These are phyloP conservation scores for Plasmodium reichenowi DNA, from an alignment of 169 alveolate species.

Conservation along the genomic window DNA sequence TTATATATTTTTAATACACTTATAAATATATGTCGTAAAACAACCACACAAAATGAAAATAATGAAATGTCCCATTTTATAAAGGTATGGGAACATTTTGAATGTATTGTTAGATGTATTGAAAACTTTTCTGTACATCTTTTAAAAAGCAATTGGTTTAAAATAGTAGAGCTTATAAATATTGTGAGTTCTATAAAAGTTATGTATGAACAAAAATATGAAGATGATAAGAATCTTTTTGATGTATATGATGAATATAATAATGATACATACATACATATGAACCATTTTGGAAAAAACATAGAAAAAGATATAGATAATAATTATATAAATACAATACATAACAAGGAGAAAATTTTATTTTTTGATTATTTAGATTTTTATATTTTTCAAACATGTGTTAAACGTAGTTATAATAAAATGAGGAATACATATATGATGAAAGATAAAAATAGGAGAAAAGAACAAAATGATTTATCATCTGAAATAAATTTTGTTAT, in stretches of 20 bases:
- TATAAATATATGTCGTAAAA: background rate
- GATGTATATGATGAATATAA: background rate
- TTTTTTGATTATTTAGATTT: constrained; percentile 26
- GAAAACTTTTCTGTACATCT: constrained; percentile 79
- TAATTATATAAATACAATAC: background rate
- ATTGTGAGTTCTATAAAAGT: constrained; percentile 6
- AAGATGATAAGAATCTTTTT: background rate
- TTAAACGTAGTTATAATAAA: background rate
- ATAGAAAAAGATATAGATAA: background rate
- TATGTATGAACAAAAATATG: background rate
- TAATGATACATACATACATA: background rate
- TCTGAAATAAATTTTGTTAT: background rate
- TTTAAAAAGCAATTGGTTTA: constrained; percentile 77
- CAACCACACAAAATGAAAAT: too few species aligned
- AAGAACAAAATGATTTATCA: background rate
- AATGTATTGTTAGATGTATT: constrained; percentile 73
- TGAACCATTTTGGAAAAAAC: background rate
- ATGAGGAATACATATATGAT: background rate
- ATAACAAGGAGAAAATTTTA: background rate
- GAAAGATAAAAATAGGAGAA: background rate
- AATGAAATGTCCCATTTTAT: background rate
- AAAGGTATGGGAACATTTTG: constrained; percentile 45
- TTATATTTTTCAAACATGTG: constrained; percentile 17
- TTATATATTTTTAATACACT: constrained; percentile 18
- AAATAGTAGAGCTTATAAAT: constrained; percentile 35